Conservation (phyloP, 768 basidiomycete species). For the Cystoderma amianthinum region DNA sequence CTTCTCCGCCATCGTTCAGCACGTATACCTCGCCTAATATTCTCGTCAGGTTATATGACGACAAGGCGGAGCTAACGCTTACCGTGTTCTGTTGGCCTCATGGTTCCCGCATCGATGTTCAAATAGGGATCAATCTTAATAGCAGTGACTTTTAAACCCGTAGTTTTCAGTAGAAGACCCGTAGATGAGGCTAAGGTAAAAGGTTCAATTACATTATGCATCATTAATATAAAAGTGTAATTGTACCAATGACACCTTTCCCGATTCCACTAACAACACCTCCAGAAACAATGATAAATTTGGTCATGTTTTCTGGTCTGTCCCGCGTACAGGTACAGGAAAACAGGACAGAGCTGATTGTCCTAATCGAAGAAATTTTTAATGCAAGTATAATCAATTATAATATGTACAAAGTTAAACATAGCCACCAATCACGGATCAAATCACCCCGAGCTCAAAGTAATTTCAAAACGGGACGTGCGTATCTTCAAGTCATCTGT, state of each 20-base stretch:
- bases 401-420: conserved; percentile 1
- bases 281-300: conserved; percentile 94
- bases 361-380: conserved; percentile 1
- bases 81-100: conserved; percentile 99
- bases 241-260: conserved; percentile 96
- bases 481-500: no score
- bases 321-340: neutral
- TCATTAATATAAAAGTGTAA: conserved; percentile 6
- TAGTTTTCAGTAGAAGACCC: conserved; percentile 89
- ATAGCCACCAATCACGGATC: neutral
- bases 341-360: neutral
- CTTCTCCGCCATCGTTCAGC: conserved; percentile 96
- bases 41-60: neutral
- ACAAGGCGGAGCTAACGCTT: conserved; percentile 19
- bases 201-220: neutral
- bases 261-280: conserved; percentile 99
- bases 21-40: conserved; percentile 88
- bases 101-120: conserved; percentile 99
- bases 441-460: no score
- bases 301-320: conserved; percentile 54
- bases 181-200: conserved; percentile 79
- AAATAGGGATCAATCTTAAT: conserved; percentile 99
- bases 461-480: no score
- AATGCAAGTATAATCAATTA: neutral
- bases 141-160: conserved; percentile 93